phyloP scores from a whole-genome alignment of 2,329 filamentous ascomycete species.

The Colletotrichum sp. region DNA sequence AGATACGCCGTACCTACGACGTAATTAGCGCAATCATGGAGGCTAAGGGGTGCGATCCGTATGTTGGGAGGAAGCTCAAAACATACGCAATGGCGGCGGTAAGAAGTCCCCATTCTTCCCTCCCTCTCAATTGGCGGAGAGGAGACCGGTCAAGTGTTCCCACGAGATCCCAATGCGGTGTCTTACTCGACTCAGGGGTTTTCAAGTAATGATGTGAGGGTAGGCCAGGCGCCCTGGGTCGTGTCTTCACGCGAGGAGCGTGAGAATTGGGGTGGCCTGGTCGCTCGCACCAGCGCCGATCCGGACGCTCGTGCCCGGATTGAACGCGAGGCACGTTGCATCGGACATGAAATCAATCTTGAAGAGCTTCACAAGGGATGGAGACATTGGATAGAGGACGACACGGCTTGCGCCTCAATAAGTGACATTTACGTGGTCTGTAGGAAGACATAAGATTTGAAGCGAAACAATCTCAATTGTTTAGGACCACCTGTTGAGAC shows the following conservation, averaged over 20 bases:
- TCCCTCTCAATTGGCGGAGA: background rate
- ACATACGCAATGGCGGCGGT: background rate
- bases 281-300: background rate
- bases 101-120: accelerated
- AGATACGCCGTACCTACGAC: background rate
- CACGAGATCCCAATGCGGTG: background rate
- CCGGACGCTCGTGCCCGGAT: background rate
- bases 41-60: background rate
- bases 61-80: background rate
- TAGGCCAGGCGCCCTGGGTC: background rate
- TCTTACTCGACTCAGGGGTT: background rate
- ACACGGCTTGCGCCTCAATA: background rate
- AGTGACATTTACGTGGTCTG: background rate
- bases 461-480: background rate
- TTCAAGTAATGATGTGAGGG: background rate
- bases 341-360: background rate
- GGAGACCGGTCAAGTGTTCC: background rate
- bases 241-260: background rate
- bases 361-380: background rate
- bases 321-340: background rate
- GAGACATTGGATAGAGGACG: background rate
- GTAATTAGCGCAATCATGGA: background rate
- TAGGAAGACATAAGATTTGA: background rate
- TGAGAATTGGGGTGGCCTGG: background rate
- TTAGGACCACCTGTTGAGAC: too few relatives aligned